A percentile compares a stretch with the other conserved stretches of the same genome.
phyloP scores from a whole-genome alignment of 2,329 filamentous ascomycete species.

The Clonostachys byssicola region DNA sequence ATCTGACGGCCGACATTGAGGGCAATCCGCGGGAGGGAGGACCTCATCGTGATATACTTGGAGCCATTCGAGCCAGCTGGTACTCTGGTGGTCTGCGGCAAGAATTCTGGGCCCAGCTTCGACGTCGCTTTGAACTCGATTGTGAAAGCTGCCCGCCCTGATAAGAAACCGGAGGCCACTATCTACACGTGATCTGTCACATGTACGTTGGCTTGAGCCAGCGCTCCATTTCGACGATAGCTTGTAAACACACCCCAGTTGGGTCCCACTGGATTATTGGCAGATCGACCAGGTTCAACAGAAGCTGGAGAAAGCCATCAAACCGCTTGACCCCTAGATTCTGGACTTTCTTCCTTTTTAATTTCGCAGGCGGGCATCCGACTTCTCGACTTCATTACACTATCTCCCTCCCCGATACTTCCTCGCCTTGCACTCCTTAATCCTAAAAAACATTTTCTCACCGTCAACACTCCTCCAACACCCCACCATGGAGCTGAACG shows the following conservation, averaged over 20 bases:
- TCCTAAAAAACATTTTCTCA: not conserved
- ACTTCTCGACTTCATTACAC: not conserved
- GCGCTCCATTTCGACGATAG: too few species aligned
- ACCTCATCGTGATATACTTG: constrained; percentile 19
- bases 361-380: not conserved
- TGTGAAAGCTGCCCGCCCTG: not conserved
- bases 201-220: not conserved
- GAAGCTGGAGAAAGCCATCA: too few species aligned
- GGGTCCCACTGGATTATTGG: too few species aligned
- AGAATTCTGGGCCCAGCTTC: not conserved
- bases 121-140: not conserved
- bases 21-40: constrained; percentile 21
- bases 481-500: constrained; percentile 58
- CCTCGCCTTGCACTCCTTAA: not conserved
- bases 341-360: not conserved
- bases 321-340: not conserved
- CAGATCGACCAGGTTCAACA: not conserved
- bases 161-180: constrained; percentile 2
- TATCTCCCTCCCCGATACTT: constrained; percentile 2
- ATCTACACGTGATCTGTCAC: constrained; percentile 9
- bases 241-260: too few species aligned
- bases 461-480: not conserved
- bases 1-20: constrained; percentile 21
- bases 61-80: too few species aligned
- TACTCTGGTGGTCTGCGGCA: too few species aligned